Evolutionary conservation across 1,139 yeast species (phyloP), one percentile per base, ranked within the genome.

Genomic region (Hansenula lynferdii): DNA sequence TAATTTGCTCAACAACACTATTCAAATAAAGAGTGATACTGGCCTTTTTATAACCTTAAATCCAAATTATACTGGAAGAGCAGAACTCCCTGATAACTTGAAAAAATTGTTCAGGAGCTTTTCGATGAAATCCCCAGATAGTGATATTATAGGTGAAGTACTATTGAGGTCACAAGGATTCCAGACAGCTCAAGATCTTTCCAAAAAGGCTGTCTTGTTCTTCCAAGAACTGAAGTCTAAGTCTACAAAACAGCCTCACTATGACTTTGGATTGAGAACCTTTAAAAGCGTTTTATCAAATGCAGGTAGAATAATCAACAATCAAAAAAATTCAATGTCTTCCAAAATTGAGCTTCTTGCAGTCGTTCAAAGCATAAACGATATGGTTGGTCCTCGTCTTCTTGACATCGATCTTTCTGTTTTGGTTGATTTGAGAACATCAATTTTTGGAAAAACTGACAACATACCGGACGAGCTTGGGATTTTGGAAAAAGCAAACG

Each of bases 21-120:
- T 77, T 2, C 42, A 49, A 0, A 69, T 86, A 2, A 60, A 75
- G 40, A 57, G 63, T 1, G 73, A 72, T 28, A 72, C 92, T 0
- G 96, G 95, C 0, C 65, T 92, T 0, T 90, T 90, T 56, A 79
- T 90, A 3, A 92, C 98, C 0, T 84, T 89, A 85, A 92, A 92
- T 56, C 97, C 97, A 2, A 84, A 77, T 2, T 92, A 92, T 57
- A 80, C 78, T 19, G 97, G 97, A 0, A 72, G 98, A 58, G 74
- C 85, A 14, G 72, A 72, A 24, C 64, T 92, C 11, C 98, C 98
- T 0, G 96, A 90, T 42, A 92, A 90, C 54, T 64, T 92, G 60
- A 85, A 83, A 56, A 84, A 79, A 52, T 69, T 83, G 28, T 92
- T 90, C 62, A 66, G 95, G 43, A 76, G 81, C 21, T 80, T 86